phyloP scores from a whole-genome alignment of 2,329 filamentous ascomycete species.

The Pleurostoma richardsiae region DNA sequence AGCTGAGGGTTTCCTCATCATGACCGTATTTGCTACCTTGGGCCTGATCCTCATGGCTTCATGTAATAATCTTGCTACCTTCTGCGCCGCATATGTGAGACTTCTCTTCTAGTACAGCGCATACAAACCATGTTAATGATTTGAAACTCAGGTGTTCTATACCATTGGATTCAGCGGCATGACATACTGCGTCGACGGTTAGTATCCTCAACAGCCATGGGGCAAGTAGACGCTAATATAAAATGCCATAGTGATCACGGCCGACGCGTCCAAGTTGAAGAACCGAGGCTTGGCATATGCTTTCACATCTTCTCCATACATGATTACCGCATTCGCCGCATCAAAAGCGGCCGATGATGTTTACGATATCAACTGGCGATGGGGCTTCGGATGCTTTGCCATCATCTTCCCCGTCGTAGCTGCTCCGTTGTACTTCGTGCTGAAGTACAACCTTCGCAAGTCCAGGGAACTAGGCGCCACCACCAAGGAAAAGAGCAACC shows the following conservation, averaged over 20 bases:
- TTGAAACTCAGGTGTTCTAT: conserved; percentile 52
- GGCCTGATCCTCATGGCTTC: conserved; percentile 56
- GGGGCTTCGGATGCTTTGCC: conserved; percentile 57
- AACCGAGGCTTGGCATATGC: conserved; percentile 59
- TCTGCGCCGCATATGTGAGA: conserved; percentile 28
- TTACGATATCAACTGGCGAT: conserved; percentile 51
- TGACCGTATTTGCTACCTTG: conserved; percentile 35
- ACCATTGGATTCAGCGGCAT: conserved; percentile 53
- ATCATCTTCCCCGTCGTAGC: conserved; percentile 55
- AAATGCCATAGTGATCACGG: conserved; percentile 45
- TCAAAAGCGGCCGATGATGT: conserved; percentile 48
- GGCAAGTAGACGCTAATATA: too few species aligned
- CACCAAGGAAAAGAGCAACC: conserved; percentile 28
- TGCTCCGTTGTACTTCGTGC: conserved; percentile 49
- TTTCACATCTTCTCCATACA: conserved; percentile 57
- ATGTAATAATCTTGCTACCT: conserved; percentile 47
- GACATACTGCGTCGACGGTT: conserved; percentile 47
- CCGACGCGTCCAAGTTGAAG: conserved; percentile 59
- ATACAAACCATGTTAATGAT: conserved; percentile 8
- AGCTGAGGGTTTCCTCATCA: conserved; percentile 35
- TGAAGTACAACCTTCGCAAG: conserved; percentile 52
- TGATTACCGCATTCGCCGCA: conserved; percentile 59
- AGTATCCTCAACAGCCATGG: too few species aligned
- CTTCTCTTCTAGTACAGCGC: not conserved
- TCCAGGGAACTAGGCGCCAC: conserved; percentile 46